Conservation (phyloP, 2,329 filamentous ascomycete genomes). For the Trichoderma koningiopsis region DNA sequence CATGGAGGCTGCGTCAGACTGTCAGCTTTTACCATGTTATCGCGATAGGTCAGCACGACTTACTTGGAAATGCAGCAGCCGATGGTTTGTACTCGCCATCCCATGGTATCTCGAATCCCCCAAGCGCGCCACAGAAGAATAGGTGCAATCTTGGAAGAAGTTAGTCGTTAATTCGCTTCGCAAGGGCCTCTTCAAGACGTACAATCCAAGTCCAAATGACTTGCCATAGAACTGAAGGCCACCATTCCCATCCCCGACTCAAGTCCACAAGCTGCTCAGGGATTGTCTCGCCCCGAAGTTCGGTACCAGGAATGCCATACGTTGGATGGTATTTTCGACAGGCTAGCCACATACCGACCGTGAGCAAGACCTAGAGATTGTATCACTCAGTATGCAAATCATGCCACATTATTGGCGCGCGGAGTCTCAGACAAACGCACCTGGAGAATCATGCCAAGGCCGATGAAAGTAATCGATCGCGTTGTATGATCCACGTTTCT, state of each 20-base stretch:
- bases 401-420: neutral
- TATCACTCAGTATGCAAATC: constrained; percentile 19
- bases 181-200: constrained; percentile 24
- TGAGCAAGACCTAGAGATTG: constrained; percentile 50
- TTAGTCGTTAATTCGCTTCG: neutral
- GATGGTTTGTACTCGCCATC: constrained; percentile 60
- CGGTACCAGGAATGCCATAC: constrained; percentile 48
- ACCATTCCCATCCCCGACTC: constrained; percentile 61
- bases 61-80: constrained; percentile 40
- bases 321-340: constrained; percentile 60
- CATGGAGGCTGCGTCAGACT: constrained; percentile 51
- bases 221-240: constrained; percentile 58
- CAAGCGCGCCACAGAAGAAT: constrained; percentile 55
- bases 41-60: neutral
- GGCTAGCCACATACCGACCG: constrained; percentile 56
- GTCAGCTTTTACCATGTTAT: neutral
- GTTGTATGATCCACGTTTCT: constrained; percentile 42
- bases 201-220: constrained; percentile 56
- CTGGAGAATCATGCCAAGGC: constrained; percentile 52
- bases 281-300: constrained; percentile 35
- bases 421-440: constrained; percentile 37
- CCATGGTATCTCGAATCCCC: constrained; percentile 57
- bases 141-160: constrained; percentile 45
- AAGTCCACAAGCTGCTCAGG: constrained; percentile 48
- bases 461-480: constrained; percentile 49